Conservation (phyloP, 441 rosid species). For the Sinapis alba region DNA sequence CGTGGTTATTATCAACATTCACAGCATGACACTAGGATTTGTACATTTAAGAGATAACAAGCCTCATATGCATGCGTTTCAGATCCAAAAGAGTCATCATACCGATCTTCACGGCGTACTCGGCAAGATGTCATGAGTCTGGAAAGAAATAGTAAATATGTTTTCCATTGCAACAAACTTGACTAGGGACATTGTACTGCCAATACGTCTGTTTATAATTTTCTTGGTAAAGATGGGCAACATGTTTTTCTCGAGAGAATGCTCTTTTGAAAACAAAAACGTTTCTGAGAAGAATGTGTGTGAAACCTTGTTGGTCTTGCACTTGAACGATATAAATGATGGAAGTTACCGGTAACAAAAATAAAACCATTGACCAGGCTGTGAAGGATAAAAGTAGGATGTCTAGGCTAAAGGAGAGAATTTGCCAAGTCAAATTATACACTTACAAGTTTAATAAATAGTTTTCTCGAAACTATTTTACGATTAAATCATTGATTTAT, state of each 20-base stretch:
- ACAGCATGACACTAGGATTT: no score
- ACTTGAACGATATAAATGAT: slow-evolving; percentile 23
- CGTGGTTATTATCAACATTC: no score
- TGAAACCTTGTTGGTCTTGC: slow-evolving; percentile 15
- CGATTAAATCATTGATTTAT: background rate
- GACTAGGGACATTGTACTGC: background rate
- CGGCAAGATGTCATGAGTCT: slow-evolving; percentile 13
- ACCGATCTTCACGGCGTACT: background rate
- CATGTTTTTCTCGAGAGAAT: background rate
- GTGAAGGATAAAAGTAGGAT: background rate
- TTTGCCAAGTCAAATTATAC: background rate
- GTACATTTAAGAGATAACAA: no score
- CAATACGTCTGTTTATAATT: slow-evolving; percentile 6
- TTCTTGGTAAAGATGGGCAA: background rate
- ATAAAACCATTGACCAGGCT: background rate
- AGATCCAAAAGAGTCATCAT: background rate
- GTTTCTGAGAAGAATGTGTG: background rate
- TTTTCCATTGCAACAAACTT: background rate
- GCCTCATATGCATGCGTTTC: background rate
- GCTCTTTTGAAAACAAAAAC: background rate
- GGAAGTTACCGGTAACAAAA: background rate
- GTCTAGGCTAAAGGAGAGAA: background rate
- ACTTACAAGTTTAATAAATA: no score
- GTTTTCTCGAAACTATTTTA: no score
- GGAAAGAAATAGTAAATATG: background rate